Base-by-base conservation (phyloP, 2,329 filamentous ascomycete species). In the Cytospora schulzeri region DNA sequence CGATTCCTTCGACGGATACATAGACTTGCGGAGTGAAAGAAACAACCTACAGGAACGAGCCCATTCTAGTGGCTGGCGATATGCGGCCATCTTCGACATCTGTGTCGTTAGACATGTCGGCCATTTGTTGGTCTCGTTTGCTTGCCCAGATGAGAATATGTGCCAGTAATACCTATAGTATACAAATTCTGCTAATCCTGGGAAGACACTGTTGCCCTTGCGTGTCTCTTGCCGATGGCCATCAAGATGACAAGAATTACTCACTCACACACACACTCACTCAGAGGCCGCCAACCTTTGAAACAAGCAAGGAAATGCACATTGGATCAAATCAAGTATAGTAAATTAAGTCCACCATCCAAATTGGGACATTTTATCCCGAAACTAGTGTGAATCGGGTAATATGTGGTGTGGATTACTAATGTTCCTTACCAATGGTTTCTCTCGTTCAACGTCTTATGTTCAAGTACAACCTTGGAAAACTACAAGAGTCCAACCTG, bases 11-110 rank as follows among this genome's bases (percentile, higher is more conserved):
- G 31, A 29, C 14, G 11, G 17, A 35, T 28, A 14, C 22, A n/a
- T 28, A 14, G 24, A n/a, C 4, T 33, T 14, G 15, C 9, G 15
- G 38, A 9, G 22, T 6, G 19, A n/a, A 6, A 12, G 3, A n/a
- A 15, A n/a, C n/a, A 24, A 17, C 62, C 53, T 64, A 66, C 65
- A 66, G 50, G 31, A 66, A 61, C 15, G 59, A 31, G 51, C 65
- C 65, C 26, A 66, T 24, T 56, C 57, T 41, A 48, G 50, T 51
- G n/a, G 57, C 52, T 4, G 65, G 53, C 35, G 65, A 66, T 33
- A 53, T 38, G 15, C 62, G 62, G 54, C 59, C 62, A 28, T 64
- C 57, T 28, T 55, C 57, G 4, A 50, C 50, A 11, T 64, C 56
- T 35, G 57, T 31, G 28, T 19, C 38, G 28, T 50, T 50, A 28